A percentile compares a stretch with the other conserved stretches of the same genome.
Conservation (phyloP, 768 basidiomycete species). For the Serendipita sp. region DNA sequence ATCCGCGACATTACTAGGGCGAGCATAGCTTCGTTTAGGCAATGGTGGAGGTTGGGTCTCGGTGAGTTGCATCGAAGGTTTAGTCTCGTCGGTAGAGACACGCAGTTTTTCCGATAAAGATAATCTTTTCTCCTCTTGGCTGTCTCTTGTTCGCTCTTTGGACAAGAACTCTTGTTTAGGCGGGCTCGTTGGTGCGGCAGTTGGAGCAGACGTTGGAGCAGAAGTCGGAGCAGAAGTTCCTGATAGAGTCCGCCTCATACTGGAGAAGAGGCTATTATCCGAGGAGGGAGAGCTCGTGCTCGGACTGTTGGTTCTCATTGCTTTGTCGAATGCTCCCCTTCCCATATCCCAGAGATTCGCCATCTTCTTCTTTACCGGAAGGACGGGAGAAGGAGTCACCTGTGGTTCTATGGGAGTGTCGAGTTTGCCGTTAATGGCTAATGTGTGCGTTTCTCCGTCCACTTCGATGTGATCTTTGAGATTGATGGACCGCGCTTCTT, state of each 20-base stretch:
- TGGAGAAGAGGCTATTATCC: neutral
- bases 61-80: slow-evolving; percentile 7
- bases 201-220: too few species aligned
- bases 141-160: slow-evolving; percentile 43
- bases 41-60: slow-evolving; percentile 29
- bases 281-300: neutral
- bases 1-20: slow-evolving; percentile 12
- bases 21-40: slow-evolving; percentile 31
- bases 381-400: neutral
- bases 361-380: neutral
- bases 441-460: slow-evolving; percentile 18
- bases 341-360: neutral
- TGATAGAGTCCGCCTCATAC: neutral
- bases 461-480: slow-evolving; percentile 11
- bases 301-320: neutral
- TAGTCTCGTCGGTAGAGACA: slow-evolving; percentile 12
- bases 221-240: neutral
- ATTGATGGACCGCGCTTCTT: slow-evolving; percentile 32
- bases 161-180: slow-evolving; percentile 18
- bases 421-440: slow-evolving; percentile 5
- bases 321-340: neutral
- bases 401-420: slow-evolving; percentile 4
- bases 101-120: slow-evolving; percentile 10
- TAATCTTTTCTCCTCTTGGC: slow-evolving; percentile 26
- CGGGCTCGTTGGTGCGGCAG: too few species aligned